A percentile compares a stretch with the other conserved stretches of the same genome.
Evolutionary conservation across 495 filamentous ascomycete species (phyloP).

Genomic region (Massariosphaeria phaeospora): DNA sequence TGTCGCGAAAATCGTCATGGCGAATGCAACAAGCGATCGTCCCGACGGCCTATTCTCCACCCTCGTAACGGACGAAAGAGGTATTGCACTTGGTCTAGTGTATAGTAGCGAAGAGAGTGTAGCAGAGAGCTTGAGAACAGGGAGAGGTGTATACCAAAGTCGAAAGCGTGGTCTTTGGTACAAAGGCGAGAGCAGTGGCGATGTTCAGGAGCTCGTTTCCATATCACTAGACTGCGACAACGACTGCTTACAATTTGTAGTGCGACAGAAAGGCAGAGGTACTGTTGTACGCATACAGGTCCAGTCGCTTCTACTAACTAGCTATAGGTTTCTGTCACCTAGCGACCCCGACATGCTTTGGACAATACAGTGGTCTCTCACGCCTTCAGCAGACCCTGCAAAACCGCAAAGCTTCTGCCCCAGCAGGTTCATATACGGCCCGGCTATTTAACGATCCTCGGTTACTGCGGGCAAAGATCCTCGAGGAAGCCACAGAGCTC

Average conservation of each 20-base stretch:
- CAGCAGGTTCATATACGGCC: slow-evolving; percentile 86
- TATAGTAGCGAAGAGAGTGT: slow-evolving; percentile 93
- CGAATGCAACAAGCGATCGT: slow-evolving; percentile 69
- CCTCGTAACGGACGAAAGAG: slow-evolving; percentile 83
- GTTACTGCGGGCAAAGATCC: slow-evolving; percentile 87
- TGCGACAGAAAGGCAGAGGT: slow-evolving; percentile 79
- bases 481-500: slow-evolving; percentile 94
- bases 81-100: slow-evolving; percentile 77
- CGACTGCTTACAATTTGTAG: slow-evolving; percentile 84
- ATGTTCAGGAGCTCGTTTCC: slow-evolving; percentile 80
- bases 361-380: slow-evolving; percentile 70
- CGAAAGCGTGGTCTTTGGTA: slow-evolving; percentile 93
- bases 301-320: slow-evolving; percentile 23
- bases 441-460: slow-evolving; percentile 86
- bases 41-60: slow-evolving; percentile 82
- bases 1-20: slow-evolving; percentile 64
- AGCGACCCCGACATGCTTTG: slow-evolving; percentile 86
- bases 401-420: slow-evolving; percentile 72
- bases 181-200: slow-evolving; percentile 90
- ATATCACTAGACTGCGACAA: slow-evolving; percentile 87
- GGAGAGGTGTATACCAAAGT: slow-evolving; percentile 91
- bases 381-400: slow-evolving; percentile 80
- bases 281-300: not conserved
- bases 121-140: slow-evolving; percentile 75
- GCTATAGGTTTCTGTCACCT: slow-evolving; percentile 84